Evolutionary conservation across 192 early-diverging fungal species (phyloP).

Genomic region (Dissophora globulifera): DNA sequence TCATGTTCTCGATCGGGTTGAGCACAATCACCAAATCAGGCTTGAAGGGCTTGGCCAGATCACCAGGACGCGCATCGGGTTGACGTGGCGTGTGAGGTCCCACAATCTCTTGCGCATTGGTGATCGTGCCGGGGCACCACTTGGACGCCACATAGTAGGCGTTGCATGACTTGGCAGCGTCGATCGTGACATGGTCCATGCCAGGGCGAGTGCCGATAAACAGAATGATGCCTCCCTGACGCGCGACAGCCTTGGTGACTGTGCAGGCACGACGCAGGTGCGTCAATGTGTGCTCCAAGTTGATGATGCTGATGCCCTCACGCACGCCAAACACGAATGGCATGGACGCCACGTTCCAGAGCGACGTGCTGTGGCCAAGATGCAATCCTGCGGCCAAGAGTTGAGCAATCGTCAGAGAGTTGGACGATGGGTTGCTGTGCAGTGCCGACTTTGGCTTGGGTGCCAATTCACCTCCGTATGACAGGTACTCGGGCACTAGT

Average conservation of each 20-base stretch:
- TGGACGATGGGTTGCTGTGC: slow-evolving; percentile 25
- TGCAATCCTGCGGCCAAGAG: slow-evolving; percentile 88
- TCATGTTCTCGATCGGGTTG: slow-evolving; percentile 83
- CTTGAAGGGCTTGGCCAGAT: slow-evolving; percentile 63
- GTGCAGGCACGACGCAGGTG: slow-evolving; percentile 84
- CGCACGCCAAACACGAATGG: slow-evolving; percentile 92
- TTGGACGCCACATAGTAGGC: slow-evolving; percentile 82
- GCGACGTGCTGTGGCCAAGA: slow-evolving; percentile 82
- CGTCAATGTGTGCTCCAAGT: slow-evolving; percentile 90
- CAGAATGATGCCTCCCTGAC: slow-evolving; percentile 82
- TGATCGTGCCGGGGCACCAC: slow-evolving; percentile 91
- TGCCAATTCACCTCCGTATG: slow-evolving; percentile 44
- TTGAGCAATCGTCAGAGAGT: slow-evolving; percentile 66
- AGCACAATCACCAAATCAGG: slow-evolving; percentile 88
- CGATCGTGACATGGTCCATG: slow-evolving; percentile 73
- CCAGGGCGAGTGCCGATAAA: slow-evolving; percentile 87
- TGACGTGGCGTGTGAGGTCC: slow-evolving; percentile 63
- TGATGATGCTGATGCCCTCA: slow-evolving; percentile 91
- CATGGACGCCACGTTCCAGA: slow-evolving; percentile 84
- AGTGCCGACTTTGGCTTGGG: slow-evolving; percentile 40
- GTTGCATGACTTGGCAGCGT: slow-evolving; percentile 79
- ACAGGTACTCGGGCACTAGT: slow-evolving; percentile 51
- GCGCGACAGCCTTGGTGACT: slow-evolving; percentile 75
- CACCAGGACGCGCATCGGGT: slow-evolving; percentile 51
- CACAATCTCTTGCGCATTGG: slow-evolving; percentile 82